A percentile compares a stretch with the other conserved stretches of the same genome.
phyloP scores from a whole-genome alignment of 306 rosid species.

The Ziziphus jujuba region DNA sequence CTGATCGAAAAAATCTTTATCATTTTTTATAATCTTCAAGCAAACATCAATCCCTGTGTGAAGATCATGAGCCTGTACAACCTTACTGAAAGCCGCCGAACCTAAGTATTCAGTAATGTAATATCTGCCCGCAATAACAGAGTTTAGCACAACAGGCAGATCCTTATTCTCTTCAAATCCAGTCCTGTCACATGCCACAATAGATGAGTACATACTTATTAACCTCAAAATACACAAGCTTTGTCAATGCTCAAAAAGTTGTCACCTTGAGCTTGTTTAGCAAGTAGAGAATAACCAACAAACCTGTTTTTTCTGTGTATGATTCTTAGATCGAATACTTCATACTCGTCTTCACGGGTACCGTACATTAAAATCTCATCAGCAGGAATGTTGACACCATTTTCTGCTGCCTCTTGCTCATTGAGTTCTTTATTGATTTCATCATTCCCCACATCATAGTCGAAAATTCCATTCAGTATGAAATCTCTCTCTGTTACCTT shows the following conservation, averaged over 20 bases:
- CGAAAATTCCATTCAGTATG: conserved; percentile 30
- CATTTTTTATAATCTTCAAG: conserved; percentile 96
- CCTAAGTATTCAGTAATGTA: conserved; percentile 85
- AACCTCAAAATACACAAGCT: conserved; percentile 16
- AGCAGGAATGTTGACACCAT: conserved; percentile 50
- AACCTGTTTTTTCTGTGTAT: conserved; percentile 97
- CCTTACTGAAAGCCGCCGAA: conserved; percentile 97
- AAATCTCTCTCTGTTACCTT: conserved; percentile 37
- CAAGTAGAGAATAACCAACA: conserved; percentile 17
- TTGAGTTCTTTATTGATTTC: conserved; percentile 38
- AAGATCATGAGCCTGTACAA: conserved; percentile 95
- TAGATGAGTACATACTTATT: conserved; percentile 25
- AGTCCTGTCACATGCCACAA: conserved; percentile 70
- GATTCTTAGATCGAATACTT: conserved; percentile 81
- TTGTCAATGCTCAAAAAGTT: conserved; percentile 2
- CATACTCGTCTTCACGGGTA: conserved; percentile 59
- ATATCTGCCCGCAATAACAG: conserved; percentile 85
- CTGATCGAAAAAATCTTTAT: conserved; percentile 95
- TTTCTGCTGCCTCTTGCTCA: conserved; percentile 39
- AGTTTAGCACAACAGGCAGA: conserved; percentile 75
- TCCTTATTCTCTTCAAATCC: conserved; percentile 99
- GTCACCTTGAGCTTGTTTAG: conserved; percentile 14
- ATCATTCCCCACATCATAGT: conserved; percentile 29
- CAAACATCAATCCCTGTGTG: conserved; percentile 83
- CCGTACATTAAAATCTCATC: conserved; percentile 53